Conservation (phyloP, 805 yeast species). For the Scheffersomyces amazonensis region DNA sequence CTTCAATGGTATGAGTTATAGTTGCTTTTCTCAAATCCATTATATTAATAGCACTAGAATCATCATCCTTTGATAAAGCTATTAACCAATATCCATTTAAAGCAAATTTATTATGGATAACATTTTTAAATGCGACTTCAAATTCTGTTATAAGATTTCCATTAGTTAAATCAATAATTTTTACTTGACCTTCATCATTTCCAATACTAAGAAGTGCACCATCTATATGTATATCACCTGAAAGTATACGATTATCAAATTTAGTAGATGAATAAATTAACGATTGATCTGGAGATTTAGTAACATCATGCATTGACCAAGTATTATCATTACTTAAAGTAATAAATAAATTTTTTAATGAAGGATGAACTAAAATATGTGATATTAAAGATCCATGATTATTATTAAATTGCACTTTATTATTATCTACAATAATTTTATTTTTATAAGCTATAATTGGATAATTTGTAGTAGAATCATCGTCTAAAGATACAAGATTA, state of each 20-base stretch:
- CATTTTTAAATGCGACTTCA: constrained; percentile 14
- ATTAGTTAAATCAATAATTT: constrained; percentile 38
- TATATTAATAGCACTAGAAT: constrained; percentile 27
- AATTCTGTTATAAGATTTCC: constrained; percentile 33
- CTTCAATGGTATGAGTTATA: constrained; percentile 23
- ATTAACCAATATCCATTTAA: constrained; percentile 65
- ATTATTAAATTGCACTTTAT: constrained; percentile 1
- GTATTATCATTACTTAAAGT: constrained; percentile 18
- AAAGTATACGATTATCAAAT: constrained; percentile 6
- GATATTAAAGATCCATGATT: constrained; percentile 9
- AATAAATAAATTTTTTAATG: constrained; percentile 21
- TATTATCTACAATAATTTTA: constrained; percentile 11
- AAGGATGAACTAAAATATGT: constrained; percentile 31
- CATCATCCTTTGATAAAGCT: constrained; percentile 21
- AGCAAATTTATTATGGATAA: constrained; percentile 48
- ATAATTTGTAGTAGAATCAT: constrained; percentile 5
- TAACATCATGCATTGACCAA: constrained; percentile 15
- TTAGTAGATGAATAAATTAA: not conserved
- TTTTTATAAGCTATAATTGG: constrained; percentile 19
- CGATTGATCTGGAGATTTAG: constrained; percentile 2
- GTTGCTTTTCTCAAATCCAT: constrained; percentile 48
- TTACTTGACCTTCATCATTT: constrained; percentile 20
- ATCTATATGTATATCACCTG: constrained; percentile 44
- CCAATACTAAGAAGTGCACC: constrained; percentile 46
- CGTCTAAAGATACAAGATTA: constrained; percentile 8